Conservation (phyloP, 352 stramenopile genomes). For the Phytophthora sp. region DNA sequence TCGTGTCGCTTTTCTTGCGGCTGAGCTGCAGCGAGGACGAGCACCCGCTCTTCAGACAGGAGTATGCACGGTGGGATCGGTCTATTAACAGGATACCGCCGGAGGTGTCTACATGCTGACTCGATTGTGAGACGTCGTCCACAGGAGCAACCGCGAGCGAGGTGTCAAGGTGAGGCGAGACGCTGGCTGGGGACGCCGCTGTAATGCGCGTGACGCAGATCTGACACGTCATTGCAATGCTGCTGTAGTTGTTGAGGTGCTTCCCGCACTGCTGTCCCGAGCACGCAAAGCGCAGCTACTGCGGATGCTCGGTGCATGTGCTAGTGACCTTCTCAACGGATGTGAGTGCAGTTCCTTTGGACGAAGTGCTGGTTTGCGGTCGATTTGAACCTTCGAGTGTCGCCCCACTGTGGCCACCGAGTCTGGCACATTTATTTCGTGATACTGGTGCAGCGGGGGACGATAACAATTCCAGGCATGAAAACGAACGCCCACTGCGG, state of each 20-base stretch:
- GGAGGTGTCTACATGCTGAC: neutral
- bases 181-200: neutral
- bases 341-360: neutral
- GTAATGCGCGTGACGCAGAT: neutral
- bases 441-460: neutral
- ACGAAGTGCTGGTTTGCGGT: slow-evolving; percentile 28
- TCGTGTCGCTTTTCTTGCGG: slow-evolving; percentile 36
- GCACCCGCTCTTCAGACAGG: slow-evolving; percentile 40
- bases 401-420: slow-evolving; percentile 3
- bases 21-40: slow-evolving; percentile 32
- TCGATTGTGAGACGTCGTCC: neutral
- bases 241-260: slow-evolving; percentile 21
- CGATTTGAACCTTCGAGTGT: slow-evolving; percentile 30
- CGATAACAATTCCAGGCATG: neutral
- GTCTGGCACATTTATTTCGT: neutral
- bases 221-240: neutral
- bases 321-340: slow-evolving; percentile 21
- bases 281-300: slow-evolving; percentile 39
- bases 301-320: slow-evolving; percentile 39
- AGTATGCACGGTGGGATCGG: slow-evolving; percentile 32
- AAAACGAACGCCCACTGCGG: neutral
- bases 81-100: neutral
- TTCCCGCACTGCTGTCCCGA: slow-evolving; percentile 50
- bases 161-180: slow-evolving; percentile 6
- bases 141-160: slow-evolving; percentile 15